Evolutionary conservation across 1,284 basidiomycete genomes (phyloP), one percentile per base, ranked within the genome.

Genomic region (Leccinum brunneo-olivaceum): DNA sequence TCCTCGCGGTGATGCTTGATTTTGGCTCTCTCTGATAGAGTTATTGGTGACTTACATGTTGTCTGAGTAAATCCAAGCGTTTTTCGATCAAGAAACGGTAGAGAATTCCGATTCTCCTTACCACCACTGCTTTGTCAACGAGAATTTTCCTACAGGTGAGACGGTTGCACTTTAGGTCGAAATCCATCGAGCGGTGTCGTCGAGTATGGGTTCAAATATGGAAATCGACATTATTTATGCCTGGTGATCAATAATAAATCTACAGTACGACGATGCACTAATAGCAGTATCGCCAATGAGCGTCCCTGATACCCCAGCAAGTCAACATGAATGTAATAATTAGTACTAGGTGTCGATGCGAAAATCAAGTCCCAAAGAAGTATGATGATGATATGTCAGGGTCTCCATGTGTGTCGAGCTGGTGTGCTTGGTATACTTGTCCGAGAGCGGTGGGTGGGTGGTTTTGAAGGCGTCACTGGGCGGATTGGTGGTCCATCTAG

Each of bases 121-220:
- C 84, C 50, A 90, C 86, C 14, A 90, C 86, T 2, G 86, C 86
- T 61, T 86, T 89, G 54, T 88, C 86, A 2, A 68, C 67, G 39
- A 90, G 60, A 2, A 70, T 50, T 53, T 72, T 74, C 45, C 85
- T 74, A 60, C 85, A 88, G 21, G 76, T 81, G 44, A 87, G 68
- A 28, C 78, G 72, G 60, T 90, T 90, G 60, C 86, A 90, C 54
- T 79, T 84, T 37, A 90, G 65, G 34, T 77, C 67, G 16, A 56
- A 58, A 49, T 68, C 73, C 71, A 74, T 74, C 38, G 12, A 5
- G n/a, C 4, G 18, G 7, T 20, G 19, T 5, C 7, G 18, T 10
- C n/a, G 16, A 18, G 16, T 19, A 5, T 16, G 19, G 19, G 24
- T 25, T 42, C 44, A 0, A 40, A 49, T 47, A 49, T 48, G 21